These are phyloP conservation scores for Nakazawaea wickerhamii DNA, from an alignment of 805 yeast genomes.

Conservation along the genomic window DNA sequence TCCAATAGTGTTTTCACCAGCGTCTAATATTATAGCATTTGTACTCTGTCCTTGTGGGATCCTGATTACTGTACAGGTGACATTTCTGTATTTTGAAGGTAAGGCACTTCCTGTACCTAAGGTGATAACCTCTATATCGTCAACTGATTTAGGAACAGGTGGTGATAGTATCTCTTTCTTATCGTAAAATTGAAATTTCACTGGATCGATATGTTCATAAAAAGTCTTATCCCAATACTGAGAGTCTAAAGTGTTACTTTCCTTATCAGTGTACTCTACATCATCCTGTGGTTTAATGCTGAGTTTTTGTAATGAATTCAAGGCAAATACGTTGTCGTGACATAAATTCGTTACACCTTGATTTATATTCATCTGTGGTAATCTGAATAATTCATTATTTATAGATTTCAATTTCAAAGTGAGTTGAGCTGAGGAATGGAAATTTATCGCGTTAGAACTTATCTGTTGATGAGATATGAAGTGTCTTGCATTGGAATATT, in stretches of 20 bases:
- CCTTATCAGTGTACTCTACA: neutral
- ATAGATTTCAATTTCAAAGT: conserved; percentile 54
- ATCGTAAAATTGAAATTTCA: conserved; percentile 22
- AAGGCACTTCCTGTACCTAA: conserved; percentile 92
- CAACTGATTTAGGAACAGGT: conserved; percentile 25
- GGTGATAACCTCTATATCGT: conserved; percentile 63
- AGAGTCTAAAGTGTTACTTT: neutral
- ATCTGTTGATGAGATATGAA: conserved; percentile 67
- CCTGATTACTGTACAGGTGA: conserved; percentile 71
- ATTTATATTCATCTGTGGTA: conserved; percentile 24
- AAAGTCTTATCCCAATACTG: conserved; percentile 28
- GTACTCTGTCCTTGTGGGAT: conserved; percentile 41
- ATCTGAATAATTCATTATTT: conserved; percentile 37
- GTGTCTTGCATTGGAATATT: conserved; percentile 55
- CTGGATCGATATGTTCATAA: conserved; percentile 25
- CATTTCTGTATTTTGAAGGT: conserved; percentile 83
- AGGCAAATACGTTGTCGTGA: conserved; percentile 20
- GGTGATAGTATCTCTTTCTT: conserved; percentile 32
- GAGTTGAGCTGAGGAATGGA: conserved; percentile 47
- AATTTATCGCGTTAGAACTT: conserved; percentile 56
- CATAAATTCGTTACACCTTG: neutral
- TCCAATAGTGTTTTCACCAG: conserved; percentile 93
- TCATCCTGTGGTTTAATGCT: conserved; percentile 17
- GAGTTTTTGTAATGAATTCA: conserved; percentile 25
- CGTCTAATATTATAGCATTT: conserved; percentile 64